phyloP scores from a whole-genome alignment of 768 basidiomycete genomes.

The Cystoderma amianthinum region DNA sequence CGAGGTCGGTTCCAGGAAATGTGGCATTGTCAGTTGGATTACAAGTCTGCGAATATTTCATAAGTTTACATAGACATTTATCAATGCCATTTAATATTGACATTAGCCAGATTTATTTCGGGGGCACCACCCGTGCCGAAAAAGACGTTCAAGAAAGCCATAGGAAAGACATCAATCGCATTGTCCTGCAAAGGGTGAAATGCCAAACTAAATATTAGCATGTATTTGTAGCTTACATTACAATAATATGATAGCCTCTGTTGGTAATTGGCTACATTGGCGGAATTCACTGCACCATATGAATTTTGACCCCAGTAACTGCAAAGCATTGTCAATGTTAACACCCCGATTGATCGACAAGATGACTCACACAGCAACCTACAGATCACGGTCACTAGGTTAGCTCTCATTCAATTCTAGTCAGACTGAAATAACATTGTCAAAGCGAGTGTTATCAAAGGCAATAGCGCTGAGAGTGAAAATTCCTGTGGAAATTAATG shows the following conservation, averaged over 20 bases:
- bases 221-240: conserved; percentile 27
- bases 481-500: conserved; percentile 4
- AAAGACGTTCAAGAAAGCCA: conserved; percentile 65
- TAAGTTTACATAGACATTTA: too few relatives aligned
- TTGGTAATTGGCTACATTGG: conserved; percentile 49
- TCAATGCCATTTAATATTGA: too few relatives aligned
- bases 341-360: too few relatives aligned
- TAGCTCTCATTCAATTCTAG: neutral
- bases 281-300: conserved; percentile 48
- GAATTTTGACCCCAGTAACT: conserved; percentile 79
- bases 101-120: conserved; percentile 64
- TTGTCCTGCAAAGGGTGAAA: conserved; percentile 40
- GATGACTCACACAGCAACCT: conserved; percentile 58
- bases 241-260: conserved; percentile 60
- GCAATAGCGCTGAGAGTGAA: conserved; percentile 16
- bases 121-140: conserved; percentile 57
- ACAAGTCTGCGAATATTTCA: too few relatives aligned
- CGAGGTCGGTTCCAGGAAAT: conserved; percentile 56
- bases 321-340: too few relatives aligned
- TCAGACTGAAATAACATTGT: conserved; percentile 44
- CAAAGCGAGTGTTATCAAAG: conserved; percentile 52
- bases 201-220: conserved; percentile 3
- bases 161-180: conserved; percentile 59
- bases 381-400: conserved; percentile 2
- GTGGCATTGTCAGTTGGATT: conserved; percentile 46